Conservation (phyloP, 1,284 basidiomycete genomes). For the Cerioporus squamosus region DNA sequence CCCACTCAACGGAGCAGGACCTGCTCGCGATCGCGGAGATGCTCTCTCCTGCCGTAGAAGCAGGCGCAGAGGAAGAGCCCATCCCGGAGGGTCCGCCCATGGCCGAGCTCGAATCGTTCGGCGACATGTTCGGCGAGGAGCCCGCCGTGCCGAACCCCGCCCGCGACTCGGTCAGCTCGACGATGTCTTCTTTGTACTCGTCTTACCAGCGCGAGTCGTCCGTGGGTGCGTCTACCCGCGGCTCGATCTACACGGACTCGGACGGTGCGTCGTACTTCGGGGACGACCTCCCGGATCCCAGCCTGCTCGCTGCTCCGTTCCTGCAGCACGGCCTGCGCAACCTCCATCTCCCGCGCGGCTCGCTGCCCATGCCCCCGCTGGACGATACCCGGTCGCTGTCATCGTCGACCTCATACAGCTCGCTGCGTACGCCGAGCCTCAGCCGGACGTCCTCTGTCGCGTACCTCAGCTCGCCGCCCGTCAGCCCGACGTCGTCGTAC, state of each 20-base stretch:
- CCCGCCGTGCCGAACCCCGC: slow-evolving; percentile 1
- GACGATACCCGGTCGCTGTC: slow-evolving; percentile 48
- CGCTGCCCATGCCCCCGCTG: slow-evolving; percentile 20
- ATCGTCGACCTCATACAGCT: slow-evolving; percentile 20
- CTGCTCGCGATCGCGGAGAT: slow-evolving; percentile 38
- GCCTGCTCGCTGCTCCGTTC: slow-evolving; percentile 23
- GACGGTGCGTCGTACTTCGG: slow-evolving; percentile 36
- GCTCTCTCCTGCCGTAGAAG: slow-evolving; percentile 29
- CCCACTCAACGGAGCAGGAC: slow-evolving; percentile 37
- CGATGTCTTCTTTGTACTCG: slow-evolving; percentile 16
- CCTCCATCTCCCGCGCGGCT: slow-evolving; percentile 31
- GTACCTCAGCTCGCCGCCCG: slow-evolving; percentile 36
- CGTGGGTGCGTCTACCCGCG: slow-evolving; percentile 1
- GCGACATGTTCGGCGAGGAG: slow-evolving; percentile 17
- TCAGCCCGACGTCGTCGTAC: slow-evolving; percentile 37
- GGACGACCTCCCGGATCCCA: slow-evolving; percentile 35
- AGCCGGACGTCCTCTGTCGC: slow-evolving; percentile 37
- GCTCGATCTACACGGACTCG: slow-evolving; percentile 36
- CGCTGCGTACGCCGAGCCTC: slow-evolving; percentile 34
- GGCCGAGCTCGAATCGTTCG: slow-evolving; percentile 13
- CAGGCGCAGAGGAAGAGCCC: slow-evolving; percentile 7
- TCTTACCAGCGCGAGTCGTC: slow-evolving; percentile 25
- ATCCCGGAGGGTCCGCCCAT: slow-evolving; percentile 10
- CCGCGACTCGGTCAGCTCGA: slow-evolving; percentile 15
- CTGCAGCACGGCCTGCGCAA: slow-evolving; percentile 16